Evolutionary conservation across 192 early-diverging fungal genomes (phyloP).

Genomic region (Coemansia sp.): DNA sequence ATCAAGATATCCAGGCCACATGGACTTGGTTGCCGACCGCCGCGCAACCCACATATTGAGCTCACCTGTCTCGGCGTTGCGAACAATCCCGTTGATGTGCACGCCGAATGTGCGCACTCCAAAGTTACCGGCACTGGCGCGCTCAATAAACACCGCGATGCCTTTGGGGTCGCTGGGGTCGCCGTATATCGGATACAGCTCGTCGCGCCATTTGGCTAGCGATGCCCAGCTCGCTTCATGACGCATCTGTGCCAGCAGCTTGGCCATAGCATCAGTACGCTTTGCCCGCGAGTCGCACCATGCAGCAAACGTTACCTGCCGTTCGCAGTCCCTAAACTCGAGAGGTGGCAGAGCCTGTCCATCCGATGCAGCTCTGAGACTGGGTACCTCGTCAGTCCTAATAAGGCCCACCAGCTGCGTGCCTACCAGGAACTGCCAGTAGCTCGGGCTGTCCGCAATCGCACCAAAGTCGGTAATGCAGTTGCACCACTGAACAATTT

Average conservation of each 20-base stretch:
- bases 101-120: conserved; percentile 86
- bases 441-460: background rate
- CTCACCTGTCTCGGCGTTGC: conserved; percentile 16
- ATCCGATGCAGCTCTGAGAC: conserved; percentile 7
- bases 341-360: conserved; percentile 5
- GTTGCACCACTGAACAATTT: conserved; percentile 6
- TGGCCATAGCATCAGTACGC: conserved; percentile 20
- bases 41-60: conserved; percentile 87
- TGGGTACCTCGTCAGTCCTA: background rate
- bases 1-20: conserved; percentile 82
- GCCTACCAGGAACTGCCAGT: conserved; percentile 7
- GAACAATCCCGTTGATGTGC: conserved; percentile 81
- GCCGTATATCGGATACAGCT: conserved; percentile 81
- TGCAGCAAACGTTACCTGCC: conserved; percentile 11
- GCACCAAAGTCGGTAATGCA: background rate
- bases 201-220: conserved; percentile 74
- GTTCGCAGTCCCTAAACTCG: conserved; percentile 5
- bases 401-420: conserved; percentile 2
- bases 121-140: conserved; percentile 75
- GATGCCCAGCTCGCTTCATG: conserved; percentile 17
- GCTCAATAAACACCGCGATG: conserved; percentile 70
- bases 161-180: conserved; percentile 19
- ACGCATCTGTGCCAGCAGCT: conserved; percentile 18
- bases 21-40: conserved; percentile 76
- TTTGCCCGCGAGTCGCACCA: background rate